These are phyloP conservation scores for Yamadazyma ubonensis DNA, from an alignment of 805 yeast genomes.

Conservation along the genomic window DNA sequence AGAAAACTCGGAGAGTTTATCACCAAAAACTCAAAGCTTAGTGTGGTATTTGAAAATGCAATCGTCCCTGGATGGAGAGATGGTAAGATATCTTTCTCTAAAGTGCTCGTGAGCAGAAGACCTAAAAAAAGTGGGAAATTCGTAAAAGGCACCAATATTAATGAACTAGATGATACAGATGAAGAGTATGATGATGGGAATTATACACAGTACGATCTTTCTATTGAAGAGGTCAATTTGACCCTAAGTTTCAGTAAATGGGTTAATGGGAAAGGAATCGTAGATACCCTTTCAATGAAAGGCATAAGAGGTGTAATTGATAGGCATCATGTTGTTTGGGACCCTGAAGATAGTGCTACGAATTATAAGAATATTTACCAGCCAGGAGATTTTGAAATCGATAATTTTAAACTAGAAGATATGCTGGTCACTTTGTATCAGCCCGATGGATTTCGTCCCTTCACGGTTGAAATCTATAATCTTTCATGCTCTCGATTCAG, in stretches of 20 bases:
- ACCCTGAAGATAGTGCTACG: slow-evolving; percentile 76
- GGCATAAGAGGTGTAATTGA: slow-evolving; percentile 94
- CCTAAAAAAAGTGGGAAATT: slow-evolving; percentile 61
- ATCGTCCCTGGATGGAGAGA: slow-evolving; percentile 92
- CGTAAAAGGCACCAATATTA: slow-evolving; percentile 47
- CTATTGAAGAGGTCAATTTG: slow-evolving; percentile 80
- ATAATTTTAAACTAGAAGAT: slow-evolving; percentile 79
- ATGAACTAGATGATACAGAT: slow-evolving; percentile 35
- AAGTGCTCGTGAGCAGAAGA: slow-evolving; percentile 81
- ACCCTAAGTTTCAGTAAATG: slow-evolving; percentile 81
- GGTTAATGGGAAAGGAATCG: slow-evolving; percentile 85
- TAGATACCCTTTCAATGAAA: slow-evolving; percentile 69
- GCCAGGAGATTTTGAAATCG: slow-evolving; percentile 94
- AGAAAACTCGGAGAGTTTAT: slow-evolving; percentile 75
- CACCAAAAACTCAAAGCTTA: slow-evolving; percentile 77
- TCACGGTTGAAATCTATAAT: slow-evolving; percentile 82
- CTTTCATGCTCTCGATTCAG: slow-evolving; percentile 78
- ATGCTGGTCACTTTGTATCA: slow-evolving; percentile 77
- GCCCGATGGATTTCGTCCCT: slow-evolving; percentile 78
- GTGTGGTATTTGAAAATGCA: slow-evolving; percentile 89
- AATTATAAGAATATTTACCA: slow-evolving; percentile 68
- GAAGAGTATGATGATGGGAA: slow-evolving; percentile 78
- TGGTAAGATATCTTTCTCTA: slow-evolving; percentile 78
- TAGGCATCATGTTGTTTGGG: slow-evolving; percentile 83
- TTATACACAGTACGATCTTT: slow-evolving; percentile 91